phyloP scores from a whole-genome alignment of 306 rosid genomes.

The Parietaria judaica region DNA sequence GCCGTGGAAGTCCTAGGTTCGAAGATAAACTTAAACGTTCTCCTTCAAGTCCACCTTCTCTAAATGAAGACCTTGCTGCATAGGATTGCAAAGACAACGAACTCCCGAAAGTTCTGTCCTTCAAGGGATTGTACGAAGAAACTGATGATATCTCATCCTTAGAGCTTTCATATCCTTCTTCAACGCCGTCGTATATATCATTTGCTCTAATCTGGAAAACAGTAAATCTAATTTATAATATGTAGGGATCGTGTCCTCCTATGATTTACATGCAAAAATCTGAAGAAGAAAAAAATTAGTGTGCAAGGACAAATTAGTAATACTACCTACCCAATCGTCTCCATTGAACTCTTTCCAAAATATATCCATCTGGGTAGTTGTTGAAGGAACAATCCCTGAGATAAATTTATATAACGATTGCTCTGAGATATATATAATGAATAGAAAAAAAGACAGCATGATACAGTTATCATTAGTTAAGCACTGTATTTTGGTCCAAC shows the following conservation, averaged over 20 bases:
- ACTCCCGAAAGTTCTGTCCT: conserved; percentile 80
- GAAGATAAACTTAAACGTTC: conserved; percentile 68
- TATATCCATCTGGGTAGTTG: conserved; percentile 71
- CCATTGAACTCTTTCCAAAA: conserved; percentile 92
- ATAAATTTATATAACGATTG: conserved; percentile 24
- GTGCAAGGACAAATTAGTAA: conserved; percentile 19
- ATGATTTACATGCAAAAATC: conserved; percentile 3
- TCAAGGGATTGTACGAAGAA: conserved; percentile 81
- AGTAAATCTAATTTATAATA: conserved; percentile 22
- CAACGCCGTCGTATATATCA: conserved; percentile 61
- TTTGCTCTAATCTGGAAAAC: conserved; percentile 75
- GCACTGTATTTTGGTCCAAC: conserved; percentile 3
- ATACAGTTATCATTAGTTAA: neutral
- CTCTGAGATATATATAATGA: conserved; percentile 10
- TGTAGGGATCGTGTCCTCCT: conserved; percentile 1
- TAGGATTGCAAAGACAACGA: conserved; percentile 72
- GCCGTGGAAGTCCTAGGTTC: conserved; percentile 51
- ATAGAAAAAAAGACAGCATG: conserved; percentile 1
- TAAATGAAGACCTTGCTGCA: conserved; percentile 56
- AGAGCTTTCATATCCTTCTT: conserved; percentile 92
- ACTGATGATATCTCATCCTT: conserved; percentile 90
- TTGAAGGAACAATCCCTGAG: conserved; percentile 68
- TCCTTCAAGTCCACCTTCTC: conserved; percentile 50
- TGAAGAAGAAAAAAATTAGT: conserved; percentile 12
- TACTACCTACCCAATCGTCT: conserved; percentile 86